A percentile compares a stretch with the other conserved stretches of the same genome.
Conservation (phyloP, 495 filamentous ascomycete genomes). For the Annulohypoxylon moriforme region DNA sequence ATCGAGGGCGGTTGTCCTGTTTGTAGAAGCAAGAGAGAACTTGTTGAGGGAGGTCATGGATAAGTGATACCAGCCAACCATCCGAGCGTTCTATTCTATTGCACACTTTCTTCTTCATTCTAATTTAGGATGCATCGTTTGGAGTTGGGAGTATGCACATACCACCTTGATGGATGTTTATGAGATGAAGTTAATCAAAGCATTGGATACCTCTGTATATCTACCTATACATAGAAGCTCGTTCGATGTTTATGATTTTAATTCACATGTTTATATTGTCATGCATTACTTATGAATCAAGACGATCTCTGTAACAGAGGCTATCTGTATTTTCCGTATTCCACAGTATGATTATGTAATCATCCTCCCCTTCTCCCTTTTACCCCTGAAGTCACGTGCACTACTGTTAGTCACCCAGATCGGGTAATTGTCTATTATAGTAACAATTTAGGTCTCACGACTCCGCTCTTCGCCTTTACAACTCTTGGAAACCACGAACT, state of each 20-base stretch:
- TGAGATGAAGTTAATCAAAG: not conserved
- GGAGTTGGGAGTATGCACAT: conserved; percentile 25
- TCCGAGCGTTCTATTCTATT: not conserved
- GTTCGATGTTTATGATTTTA: not conserved
- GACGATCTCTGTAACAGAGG: not conserved
- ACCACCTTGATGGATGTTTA: not conserved
- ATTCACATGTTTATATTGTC: not conserved
- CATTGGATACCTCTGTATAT: conserved; percentile 12
- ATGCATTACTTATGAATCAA: not conserved
- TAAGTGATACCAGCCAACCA: not conserved
- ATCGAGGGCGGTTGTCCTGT: conserved; percentile 78
- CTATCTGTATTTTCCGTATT: not conserved
- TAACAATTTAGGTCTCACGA: not conserved
- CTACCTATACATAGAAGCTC: conserved; percentile 1
- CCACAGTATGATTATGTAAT: not conserved
- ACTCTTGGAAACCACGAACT: not conserved
- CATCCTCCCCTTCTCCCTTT: not conserved
- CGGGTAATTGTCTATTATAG: not conserved
- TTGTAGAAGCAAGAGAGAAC: conserved; percentile 58
- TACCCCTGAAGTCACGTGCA: not conserved
- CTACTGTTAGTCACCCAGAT: not conserved
- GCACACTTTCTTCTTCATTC: not conserved
- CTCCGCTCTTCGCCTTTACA: not conserved
- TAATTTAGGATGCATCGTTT: conserved; percentile 17
- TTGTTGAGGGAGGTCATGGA: conserved; percentile 31